Percentiles rank a stretch among this genome's conserved stretches.
Evolutionary conservation across 1,284 basidiomycete species (phyloP).

Genomic region (Ustilago crameri): DNA sequence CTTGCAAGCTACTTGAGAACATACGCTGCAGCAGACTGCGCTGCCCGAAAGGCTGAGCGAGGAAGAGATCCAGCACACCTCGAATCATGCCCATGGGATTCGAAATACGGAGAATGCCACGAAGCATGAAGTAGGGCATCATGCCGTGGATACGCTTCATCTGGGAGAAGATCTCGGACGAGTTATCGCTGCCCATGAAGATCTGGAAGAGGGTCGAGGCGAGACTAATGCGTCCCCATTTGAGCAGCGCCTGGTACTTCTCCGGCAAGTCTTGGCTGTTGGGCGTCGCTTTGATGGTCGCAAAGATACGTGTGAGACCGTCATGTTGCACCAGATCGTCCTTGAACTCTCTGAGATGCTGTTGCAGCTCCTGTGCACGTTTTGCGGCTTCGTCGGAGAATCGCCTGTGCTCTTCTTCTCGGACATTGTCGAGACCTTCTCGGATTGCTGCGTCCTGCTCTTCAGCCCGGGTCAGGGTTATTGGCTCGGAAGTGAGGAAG

Average conservation of each 20-base stretch:
- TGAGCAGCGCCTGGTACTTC: constrained; percentile 87
- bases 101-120: constrained; percentile 88
- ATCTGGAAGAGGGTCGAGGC: constrained; percentile 96
- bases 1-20: constrained; percentile 90
- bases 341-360: constrained; percentile 86
- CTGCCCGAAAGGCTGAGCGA: constrained; percentile 97
- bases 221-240: constrained; percentile 88
- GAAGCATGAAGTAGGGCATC: constrained; percentile 98
- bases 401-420: constrained; percentile 85
- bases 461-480: constrained; percentile 79
- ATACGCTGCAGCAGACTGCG: constrained; percentile 82
- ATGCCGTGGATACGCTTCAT: constrained; percentile 93
- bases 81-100: constrained; percentile 98
- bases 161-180: constrained; percentile 86
- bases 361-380: constrained; percentile 86
- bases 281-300: constrained; percentile 84
- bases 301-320: constrained; percentile 87
- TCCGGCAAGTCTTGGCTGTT: constrained; percentile 81
- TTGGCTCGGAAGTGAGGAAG: constrained; percentile 85
- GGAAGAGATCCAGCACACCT: constrained; percentile 88
- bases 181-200: constrained; percentile 90
- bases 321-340: constrained; percentile 81
- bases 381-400: constrained; percentile 88
- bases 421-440: constrained; percentile 87
- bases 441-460: constrained; percentile 80